These are phyloP conservation scores for Bretschneidera sinensis DNA, from an alignment of 345 rosid species.

Conservation along the genomic window DNA sequence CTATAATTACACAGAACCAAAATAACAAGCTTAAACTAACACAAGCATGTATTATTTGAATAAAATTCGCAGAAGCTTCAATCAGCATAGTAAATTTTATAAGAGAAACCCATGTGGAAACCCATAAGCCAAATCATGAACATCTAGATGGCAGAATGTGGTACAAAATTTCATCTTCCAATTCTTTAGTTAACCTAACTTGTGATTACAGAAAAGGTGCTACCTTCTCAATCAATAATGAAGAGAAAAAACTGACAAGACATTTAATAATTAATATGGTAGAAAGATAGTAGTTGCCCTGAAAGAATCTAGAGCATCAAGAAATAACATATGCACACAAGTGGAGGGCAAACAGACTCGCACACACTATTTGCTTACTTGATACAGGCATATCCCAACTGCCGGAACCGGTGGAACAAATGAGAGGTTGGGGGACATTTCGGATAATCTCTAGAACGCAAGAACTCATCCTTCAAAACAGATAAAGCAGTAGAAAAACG, in stretches of 20 bases:
- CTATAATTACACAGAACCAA: not conserved
- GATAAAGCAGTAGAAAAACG: slow-evolving; percentile 88
- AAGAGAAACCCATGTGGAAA: not conserved
- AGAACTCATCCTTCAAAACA: slow-evolving; percentile 86
- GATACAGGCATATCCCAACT: slow-evolving; percentile 94
- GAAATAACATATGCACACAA: not conserved
- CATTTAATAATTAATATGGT: too few relatives aligned
- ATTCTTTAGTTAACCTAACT: not conserved
- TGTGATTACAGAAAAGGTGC: not conserved
- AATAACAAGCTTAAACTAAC: not conserved
- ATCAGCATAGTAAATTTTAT: not conserved
- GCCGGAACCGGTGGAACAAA: slow-evolving; percentile 88
- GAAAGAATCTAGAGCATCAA: too few relatives aligned
- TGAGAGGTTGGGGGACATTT: slow-evolving; percentile 92
- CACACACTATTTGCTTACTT: slow-evolving; percentile 42
- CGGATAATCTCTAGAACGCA: slow-evolving; percentile 99
- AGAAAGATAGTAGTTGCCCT: too few relatives aligned
- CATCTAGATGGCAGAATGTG: not conserved
- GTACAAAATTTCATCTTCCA: not conserved
- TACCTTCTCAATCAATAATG: too few relatives aligned
- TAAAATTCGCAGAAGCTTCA: not conserved
- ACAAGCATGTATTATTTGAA: not conserved
- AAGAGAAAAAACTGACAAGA: too few relatives aligned
- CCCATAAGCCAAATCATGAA: not conserved
- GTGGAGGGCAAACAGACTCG: not conserved